Evolutionary conservation across 345 rosid species (phyloP).

Genomic region (Populus euphratica): DNA sequence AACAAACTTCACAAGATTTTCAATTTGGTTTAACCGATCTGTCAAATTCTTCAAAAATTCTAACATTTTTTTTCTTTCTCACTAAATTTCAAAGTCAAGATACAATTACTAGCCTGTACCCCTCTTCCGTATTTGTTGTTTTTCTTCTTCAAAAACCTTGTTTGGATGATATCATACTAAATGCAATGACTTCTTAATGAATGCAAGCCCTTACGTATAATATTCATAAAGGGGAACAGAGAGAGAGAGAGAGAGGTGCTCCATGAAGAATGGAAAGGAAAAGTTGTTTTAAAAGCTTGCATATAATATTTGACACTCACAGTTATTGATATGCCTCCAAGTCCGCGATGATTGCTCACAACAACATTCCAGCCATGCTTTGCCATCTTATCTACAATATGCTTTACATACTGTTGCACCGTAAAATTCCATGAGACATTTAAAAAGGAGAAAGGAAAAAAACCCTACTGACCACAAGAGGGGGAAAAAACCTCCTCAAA

Average conservation of each 20-base stretch:
- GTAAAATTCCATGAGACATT: neutral
- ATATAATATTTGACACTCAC: constrained; percentile 27
- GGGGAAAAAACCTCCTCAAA: neutral
- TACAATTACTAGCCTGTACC: no score
- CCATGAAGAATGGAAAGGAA: neutral
- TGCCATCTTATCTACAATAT: constrained; percentile 32
- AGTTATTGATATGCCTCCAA: constrained; percentile 39
- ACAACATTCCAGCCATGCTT: constrained; percentile 36
- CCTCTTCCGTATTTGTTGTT: no score
- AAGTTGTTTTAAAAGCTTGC: neutral
- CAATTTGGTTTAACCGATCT: no score
- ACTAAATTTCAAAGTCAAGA: no score
- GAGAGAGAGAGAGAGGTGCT: neutral
- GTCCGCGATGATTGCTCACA: constrained; percentile 43
- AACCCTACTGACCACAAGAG: no score
- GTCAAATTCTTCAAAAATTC: no score
- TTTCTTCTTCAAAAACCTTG: no score
- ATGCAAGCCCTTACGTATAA: neutral
- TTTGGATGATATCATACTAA: neutral
- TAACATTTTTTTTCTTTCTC: no score
- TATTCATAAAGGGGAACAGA: neutral
- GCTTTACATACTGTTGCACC: constrained; percentile 35
- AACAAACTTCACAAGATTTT: no score
- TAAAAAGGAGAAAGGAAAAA: neutral
- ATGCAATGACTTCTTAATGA: neutral